Conservation (phyloP, 805 yeast species). For the Wickerhamiella brachini region DNA sequence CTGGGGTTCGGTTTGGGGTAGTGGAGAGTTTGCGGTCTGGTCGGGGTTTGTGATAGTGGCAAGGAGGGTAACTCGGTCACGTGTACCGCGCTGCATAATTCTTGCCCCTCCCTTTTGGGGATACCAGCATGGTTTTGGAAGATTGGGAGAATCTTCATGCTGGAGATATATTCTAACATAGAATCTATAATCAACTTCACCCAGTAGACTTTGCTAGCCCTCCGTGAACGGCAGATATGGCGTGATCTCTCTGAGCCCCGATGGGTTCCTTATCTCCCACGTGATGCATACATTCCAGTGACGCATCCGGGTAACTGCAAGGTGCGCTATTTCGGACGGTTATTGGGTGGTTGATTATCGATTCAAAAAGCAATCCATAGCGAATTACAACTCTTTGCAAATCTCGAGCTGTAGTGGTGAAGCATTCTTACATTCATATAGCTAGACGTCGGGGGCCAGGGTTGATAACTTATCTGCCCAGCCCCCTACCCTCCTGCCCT, state of each 20-base stretch:
- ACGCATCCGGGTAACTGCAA: background rate
- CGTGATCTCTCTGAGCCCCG: background rate
- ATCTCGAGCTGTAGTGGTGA: background rate
- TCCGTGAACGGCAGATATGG: no score
- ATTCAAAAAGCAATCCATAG: background rate
- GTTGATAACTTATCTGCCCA: background rate
- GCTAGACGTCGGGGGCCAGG: background rate
- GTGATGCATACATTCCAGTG: background rate
- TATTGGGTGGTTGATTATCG: background rate
- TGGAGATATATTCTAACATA: no score
- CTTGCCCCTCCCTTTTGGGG: no score
- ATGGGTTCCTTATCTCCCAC: background rate
- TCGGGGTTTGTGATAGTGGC: background rate
- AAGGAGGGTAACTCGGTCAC: background rate
- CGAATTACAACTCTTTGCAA: background rate
- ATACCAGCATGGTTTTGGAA: background rate
- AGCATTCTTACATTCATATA: no score
- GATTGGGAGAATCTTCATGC: no score
- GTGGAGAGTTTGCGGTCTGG: background rate
- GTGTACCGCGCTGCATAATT: background rate
- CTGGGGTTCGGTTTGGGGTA: slow-evolving; percentile 6
- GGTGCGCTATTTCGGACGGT: background rate
- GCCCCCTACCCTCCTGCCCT: background rate
- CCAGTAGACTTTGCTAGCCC: no score
- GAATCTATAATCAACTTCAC: no score